phyloP scores from a whole-genome alignment of 108 stramenopile genomes.

The Poteriospumella lacustris region DNA sequence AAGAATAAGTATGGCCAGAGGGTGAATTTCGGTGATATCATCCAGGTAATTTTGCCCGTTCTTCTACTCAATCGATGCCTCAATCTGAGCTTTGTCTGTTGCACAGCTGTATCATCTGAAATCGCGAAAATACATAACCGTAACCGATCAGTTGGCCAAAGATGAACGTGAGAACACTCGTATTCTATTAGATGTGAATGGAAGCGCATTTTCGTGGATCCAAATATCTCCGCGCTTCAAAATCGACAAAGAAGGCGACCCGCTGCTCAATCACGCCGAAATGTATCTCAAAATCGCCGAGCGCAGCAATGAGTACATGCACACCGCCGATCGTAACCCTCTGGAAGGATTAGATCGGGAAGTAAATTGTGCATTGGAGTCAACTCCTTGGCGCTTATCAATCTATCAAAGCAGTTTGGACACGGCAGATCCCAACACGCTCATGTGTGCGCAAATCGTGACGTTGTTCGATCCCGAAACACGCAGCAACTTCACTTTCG shows the following conservation, averaged over 20 bases:
- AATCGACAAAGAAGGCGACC: constrained; percentile 41
- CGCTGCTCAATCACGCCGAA: constrained; percentile 19
- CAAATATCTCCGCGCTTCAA: constrained; percentile 37
- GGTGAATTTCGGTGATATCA: constrained; percentile 29
- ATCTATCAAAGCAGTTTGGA: constrained; percentile 22
- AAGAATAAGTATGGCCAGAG: constrained; percentile 11
- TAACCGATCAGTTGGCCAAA: constrained; percentile 12
- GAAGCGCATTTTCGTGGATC: constrained; percentile 29
- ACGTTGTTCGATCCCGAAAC: constrained; percentile 13
- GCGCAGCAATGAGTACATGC: constrained; percentile 25
- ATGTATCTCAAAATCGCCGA: constrained; percentile 32
- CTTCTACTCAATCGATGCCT: neutral
- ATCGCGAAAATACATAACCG: constrained; percentile 34
- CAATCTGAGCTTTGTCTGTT: neutral
- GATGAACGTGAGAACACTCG: constrained; percentile 36
- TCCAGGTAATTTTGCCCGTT: constrained; percentile 19
- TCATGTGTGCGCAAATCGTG: neutral
- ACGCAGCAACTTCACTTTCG: constrained; percentile 12
- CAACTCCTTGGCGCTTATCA: constrained; percentile 21
- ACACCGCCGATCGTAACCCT: constrained; percentile 14
- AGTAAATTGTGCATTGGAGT: constrained; percentile 41
- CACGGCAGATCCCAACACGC: neutral
- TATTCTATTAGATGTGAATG: neutral
- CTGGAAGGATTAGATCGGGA: neutral
- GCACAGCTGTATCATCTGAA: constrained; percentile 35